Evolutionary conservation across 2,329 filamentous ascomycete species (phyloP).

Genomic region (Dactylellina drechsleri): DNA sequence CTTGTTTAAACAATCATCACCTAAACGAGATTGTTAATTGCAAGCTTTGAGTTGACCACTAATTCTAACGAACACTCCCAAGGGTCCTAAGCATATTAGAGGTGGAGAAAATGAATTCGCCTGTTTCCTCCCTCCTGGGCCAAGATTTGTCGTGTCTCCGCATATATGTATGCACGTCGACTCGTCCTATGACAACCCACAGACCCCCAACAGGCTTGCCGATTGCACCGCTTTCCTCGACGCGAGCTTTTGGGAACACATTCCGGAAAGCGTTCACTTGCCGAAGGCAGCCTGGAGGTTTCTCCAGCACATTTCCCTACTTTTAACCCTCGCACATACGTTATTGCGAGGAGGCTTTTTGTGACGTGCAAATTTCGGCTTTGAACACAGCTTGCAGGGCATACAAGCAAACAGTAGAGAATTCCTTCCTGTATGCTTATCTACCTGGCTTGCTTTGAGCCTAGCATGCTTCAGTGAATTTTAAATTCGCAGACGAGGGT

Average conservation of each 20-base stretch:
- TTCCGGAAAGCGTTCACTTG: slow-evolving; percentile 14
- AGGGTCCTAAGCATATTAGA: not conserved
- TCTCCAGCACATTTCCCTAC: too few relatives aligned
- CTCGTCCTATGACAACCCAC: slow-evolving; percentile 39
- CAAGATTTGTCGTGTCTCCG: slow-evolving; percentile 16
- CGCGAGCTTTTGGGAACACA: slow-evolving; percentile 23
- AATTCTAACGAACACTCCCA: not conserved
- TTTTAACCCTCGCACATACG: too few relatives aligned
- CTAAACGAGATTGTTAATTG: slow-evolving; percentile 10
- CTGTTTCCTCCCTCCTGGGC: not conserved
- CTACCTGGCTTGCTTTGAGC: not conserved
- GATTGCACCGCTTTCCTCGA: slow-evolving; percentile 6
- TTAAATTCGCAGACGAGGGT: too few relatives aligned
- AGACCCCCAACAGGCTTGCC: slow-evolving; percentile 13
- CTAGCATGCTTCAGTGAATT: not conserved
- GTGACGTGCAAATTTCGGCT: too few relatives aligned
- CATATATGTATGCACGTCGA: slow-evolving; percentile 33
- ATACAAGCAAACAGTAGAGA: slow-evolving; percentile 45
- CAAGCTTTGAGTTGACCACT: not conserved
- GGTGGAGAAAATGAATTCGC: not conserved
- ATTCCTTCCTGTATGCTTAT: slow-evolving; percentile 16
- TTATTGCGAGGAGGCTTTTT: too few relatives aligned
- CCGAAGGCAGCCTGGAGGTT: not conserved
- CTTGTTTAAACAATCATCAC: slow-evolving; percentile 33
- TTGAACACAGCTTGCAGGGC: slow-evolving; percentile 25